A percentile compares a stretch with the other conserved stretches of the same genome.
These are phyloP conservation scores for Lojkania enalia DNA, from an alignment of 2,329 filamentous ascomycete genomes.

Conservation along the genomic window DNA sequence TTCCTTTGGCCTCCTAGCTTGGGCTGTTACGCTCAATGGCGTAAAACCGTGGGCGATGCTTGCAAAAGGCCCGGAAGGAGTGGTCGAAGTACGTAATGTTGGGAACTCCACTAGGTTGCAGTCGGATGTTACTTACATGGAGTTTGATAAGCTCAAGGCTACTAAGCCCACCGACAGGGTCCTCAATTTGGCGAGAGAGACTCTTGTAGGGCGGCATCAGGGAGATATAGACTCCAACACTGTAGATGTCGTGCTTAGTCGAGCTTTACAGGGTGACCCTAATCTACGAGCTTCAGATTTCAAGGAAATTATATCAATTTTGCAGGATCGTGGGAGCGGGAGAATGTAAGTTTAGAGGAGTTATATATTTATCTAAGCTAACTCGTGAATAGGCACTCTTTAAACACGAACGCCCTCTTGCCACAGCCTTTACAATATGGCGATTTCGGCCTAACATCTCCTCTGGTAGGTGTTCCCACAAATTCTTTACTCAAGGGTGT, in stretches of 20 bases:
- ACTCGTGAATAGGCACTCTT: no score
- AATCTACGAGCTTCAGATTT: not conserved
- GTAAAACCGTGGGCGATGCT: not conserved
- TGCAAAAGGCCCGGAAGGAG: not conserved
- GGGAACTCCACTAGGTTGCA: not conserved
- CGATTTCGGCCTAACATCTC: not conserved
- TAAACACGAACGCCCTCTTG: no score
- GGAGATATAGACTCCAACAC: not conserved
- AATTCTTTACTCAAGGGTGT: no score
- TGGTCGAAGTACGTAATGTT: not conserved
- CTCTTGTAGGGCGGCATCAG: not conserved
- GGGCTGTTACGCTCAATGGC: not conserved
- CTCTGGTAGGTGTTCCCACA: not conserved
- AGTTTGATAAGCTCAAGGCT: not conserved
- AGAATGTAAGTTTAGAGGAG: not conserved
- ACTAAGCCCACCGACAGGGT: not conserved
- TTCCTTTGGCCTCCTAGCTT: constrained; percentile 7
- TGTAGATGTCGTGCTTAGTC: not conserved
- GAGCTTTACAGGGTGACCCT: not conserved
- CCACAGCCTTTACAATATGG: not conserved
- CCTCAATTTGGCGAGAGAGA: not conserved
- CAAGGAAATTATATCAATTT: not conserved
- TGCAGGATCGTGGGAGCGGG: not conserved
- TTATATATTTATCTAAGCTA: no score
- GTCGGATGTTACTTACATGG: not conserved